A percentile compares a stretch with the other conserved stretches of the same genome.
Conservation (phyloP, 2,329 filamentous ascomycete species). For the Taxawa tesnikishii region DNA sequence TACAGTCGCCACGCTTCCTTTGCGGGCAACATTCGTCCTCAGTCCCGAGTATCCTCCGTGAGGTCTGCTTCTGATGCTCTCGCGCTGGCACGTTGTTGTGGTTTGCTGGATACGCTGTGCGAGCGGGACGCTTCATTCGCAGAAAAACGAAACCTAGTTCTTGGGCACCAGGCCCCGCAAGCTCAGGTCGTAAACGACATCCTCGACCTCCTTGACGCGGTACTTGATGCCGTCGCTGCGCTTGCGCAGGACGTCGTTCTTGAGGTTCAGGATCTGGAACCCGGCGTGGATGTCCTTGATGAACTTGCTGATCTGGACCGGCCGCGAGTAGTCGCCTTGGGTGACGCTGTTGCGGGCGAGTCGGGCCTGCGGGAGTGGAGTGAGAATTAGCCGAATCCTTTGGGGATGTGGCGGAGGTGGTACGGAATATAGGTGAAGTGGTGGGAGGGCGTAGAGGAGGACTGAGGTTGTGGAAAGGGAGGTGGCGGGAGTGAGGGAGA, state of each 20-base stretch:
- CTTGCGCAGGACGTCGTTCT: slow-evolving; percentile 84
- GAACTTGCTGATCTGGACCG: slow-evolving; percentile 78
- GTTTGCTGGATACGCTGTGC: too few species aligned
- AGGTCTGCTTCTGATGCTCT: too few species aligned
- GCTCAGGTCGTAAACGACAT: slow-evolving; percentile 92
- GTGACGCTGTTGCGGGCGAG: slow-evolving; percentile 93
- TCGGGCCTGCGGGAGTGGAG: slow-evolving; percentile 45
- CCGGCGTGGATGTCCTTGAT: slow-evolving; percentile 92
- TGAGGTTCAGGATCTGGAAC: slow-evolving; percentile 93
- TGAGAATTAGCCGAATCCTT: too few species aligned
- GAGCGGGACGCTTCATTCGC: too few species aligned
- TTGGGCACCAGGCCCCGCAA: slow-evolving; percentile 59
- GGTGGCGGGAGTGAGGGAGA: not conserved
- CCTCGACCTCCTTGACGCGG: slow-evolving; percentile 93
- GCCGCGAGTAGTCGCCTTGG: slow-evolving; percentile 73
- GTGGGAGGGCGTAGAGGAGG: not conserved
- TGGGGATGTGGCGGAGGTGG: too few species aligned
- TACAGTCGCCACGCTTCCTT: too few species aligned
- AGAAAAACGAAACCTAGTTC: too few species aligned
- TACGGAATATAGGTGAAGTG: too few species aligned
- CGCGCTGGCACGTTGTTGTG: too few species aligned
- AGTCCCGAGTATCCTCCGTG: too few species aligned
- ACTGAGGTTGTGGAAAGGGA: not conserved
- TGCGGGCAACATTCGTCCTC: too few species aligned
- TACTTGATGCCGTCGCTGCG: slow-evolving; percentile 93